These are phyloP conservation scores for Fusarium scirpi DNA, from an alignment of 2,329 filamentous ascomycete species.

Conservation along the genomic window DNA sequence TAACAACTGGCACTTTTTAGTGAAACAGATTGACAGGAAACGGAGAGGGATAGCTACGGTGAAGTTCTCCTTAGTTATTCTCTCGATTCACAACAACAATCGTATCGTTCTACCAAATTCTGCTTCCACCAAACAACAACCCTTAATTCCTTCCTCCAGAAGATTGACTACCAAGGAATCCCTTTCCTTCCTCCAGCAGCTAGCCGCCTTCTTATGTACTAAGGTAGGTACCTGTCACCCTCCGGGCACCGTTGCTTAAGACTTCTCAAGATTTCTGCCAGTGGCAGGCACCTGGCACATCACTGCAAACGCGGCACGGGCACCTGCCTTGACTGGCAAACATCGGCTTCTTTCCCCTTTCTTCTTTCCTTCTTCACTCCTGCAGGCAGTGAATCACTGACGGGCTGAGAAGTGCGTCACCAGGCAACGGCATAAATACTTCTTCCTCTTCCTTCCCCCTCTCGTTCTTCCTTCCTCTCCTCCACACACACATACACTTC, in stretches of 20 bases:
- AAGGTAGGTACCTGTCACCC: background rate
- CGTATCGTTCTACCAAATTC: background rate
- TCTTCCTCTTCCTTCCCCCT: background rate
- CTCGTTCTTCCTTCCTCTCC: constrained; percentile 10
- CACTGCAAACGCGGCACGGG: constrained; percentile 9
- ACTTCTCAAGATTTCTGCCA: constrained; percentile 2
- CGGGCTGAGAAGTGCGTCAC: background rate
- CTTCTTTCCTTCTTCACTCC: background rate
- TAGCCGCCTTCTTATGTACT: too few species aligned
- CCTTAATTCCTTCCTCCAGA: background rate
- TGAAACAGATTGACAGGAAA: background rate
- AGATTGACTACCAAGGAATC: background rate
- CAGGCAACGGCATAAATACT: constrained; percentile 19
- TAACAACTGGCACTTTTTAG: background rate
- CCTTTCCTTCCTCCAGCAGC: background rate
- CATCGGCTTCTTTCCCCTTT: background rate
- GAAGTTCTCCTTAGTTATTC: background rate
- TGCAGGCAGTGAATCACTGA: constrained; percentile 15
- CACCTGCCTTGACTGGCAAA: constrained; percentile 19
- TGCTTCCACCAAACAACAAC: background rate
- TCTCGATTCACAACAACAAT: background rate
- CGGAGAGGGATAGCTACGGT: background rate
- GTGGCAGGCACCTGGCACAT: constrained; percentile 13
- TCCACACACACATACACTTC: constrained; percentile 6
- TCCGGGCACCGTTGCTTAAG: background rate